Conservation (phyloP, 2,329 filamentous ascomycete species). For the Didymella pomorum region DNA sequence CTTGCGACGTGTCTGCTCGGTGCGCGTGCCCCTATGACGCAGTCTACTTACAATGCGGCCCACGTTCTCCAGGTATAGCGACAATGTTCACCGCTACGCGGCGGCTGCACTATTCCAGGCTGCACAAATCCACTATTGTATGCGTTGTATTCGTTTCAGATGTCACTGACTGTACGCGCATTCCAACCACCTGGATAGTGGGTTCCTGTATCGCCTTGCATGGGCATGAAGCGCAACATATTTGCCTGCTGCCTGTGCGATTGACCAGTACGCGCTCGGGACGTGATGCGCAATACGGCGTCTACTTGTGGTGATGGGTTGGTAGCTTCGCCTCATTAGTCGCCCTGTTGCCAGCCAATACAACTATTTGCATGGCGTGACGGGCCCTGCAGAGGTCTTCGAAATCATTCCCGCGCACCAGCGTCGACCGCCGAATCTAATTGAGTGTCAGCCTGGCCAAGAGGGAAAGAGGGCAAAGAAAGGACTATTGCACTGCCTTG, state of each 20-base stretch:
- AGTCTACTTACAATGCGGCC: conserved; percentile 10
- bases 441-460: conserved; percentile 12
- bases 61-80: conserved; percentile 5
- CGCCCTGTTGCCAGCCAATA: conserved; percentile 19
- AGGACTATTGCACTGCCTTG: conserved; percentile 20
- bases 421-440: conserved; percentile 8
- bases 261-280: conserved; percentile 20
- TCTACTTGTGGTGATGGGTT: conserved; percentile 24
- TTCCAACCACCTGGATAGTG: conserved; percentile 18
- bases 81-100: conserved; percentile 15
- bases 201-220: conserved; percentile 11
- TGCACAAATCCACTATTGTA: background rate
- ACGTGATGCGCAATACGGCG: conserved; percentile 22
- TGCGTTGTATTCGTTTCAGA: conserved; percentile 16
- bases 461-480: conserved; percentile 12
- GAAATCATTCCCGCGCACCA: background rate
- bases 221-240: conserved; percentile 25
- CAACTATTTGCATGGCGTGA: conserved; percentile 17
- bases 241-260: conserved; percentile 12
- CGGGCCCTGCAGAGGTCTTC: conserved; percentile 13
- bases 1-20: conserved; percentile 19
- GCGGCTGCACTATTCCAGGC: conserved; percentile 9
- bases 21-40: conserved; percentile 22
- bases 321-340: conserved; percentile 26
- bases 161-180: background rate